Percentiles rank a stretch among this genome's conserved stretches.
phyloP scores from a whole-genome alignment of 805 yeast genomes.

The Zygosaccharomyces kombuchaensis region DNA sequence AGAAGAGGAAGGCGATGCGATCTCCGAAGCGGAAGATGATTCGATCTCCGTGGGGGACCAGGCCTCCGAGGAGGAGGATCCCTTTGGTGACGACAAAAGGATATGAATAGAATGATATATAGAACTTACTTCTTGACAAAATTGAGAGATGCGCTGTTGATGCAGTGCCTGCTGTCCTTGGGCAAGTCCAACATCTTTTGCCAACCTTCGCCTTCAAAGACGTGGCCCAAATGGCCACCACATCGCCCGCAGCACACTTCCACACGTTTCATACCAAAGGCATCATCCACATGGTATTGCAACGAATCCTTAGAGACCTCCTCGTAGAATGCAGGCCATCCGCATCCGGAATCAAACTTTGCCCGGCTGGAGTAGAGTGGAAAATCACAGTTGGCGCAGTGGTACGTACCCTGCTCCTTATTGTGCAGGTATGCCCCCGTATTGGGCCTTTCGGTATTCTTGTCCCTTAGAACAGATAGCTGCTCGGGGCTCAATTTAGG shows the following conservation, averaged over 20 bases:
- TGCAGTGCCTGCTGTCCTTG: conserved; percentile 88
- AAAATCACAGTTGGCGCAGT: conserved; percentile 79
- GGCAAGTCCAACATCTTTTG: conserved; percentile 41
- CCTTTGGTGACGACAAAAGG: conserved; percentile 50
- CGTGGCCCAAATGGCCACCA: conserved; percentile 94
- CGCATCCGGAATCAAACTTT: conserved; percentile 88
- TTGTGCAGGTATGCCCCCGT: conserved; percentile 38
- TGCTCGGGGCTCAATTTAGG: conserved; percentile 74
- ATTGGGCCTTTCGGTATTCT: conserved; percentile 44
- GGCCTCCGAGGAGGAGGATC: conserved; percentile 33
- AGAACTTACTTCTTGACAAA: conserved; percentile 37
- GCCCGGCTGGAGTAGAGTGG: conserved; percentile 77
- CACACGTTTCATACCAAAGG: conserved; percentile 75
- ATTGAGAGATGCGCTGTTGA: conserved; percentile 76
- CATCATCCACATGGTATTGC: conserved; percentile 51
- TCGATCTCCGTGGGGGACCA: conserved; percentile 31
- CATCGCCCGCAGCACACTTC: conserved; percentile 88
- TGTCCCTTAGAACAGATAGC: conserved; percentile 68
- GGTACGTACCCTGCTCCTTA: conserved; percentile 56
- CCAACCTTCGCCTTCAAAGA: conserved; percentile 91
- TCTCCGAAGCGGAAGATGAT: conserved; percentile 37
- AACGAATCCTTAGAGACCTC: conserved; percentile 76
- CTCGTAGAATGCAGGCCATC: conserved; percentile 97
- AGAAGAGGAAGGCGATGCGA: conserved; percentile 39
- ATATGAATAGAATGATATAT: conserved; percentile 12